phyloP scores from a whole-genome alignment of 768 basidiomycete species.

The Chiua virens region DNA sequence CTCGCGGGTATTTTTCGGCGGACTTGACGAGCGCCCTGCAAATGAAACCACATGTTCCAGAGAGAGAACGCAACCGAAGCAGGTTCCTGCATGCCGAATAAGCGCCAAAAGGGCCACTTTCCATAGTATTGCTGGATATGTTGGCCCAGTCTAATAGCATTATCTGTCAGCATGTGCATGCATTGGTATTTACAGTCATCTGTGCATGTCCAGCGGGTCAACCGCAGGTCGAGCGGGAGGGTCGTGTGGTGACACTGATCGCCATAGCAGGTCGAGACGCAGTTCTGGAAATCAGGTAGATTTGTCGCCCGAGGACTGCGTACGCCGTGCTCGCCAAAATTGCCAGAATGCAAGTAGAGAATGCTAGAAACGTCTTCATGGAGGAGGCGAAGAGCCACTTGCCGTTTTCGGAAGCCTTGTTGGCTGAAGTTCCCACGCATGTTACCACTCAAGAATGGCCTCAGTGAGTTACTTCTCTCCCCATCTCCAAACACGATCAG shows the following conservation, averaged over 20 bases:
- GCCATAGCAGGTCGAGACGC: slow-evolving; percentile 36
- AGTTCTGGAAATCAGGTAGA: slow-evolving; percentile 35
- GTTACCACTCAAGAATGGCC: no score
- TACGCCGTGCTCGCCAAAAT: slow-evolving; percentile 5
- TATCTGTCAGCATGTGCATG: slow-evolving; percentile 75
- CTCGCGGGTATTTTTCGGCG: slow-evolving; percentile 43
- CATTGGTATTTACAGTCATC: slow-evolving; percentile 91
- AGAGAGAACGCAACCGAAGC: slow-evolving; percentile 88
- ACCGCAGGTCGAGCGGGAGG: slow-evolving; percentile 54
- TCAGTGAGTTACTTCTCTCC: no score
- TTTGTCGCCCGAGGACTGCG: slow-evolving; percentile 36
- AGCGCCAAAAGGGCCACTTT: slow-evolving; percentile 95
- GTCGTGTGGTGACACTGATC: slow-evolving; percentile 33
- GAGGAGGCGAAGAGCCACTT: neutral
- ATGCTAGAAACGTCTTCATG: slow-evolving; percentile 15
- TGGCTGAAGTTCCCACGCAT: no score
- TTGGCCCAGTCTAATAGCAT: slow-evolving; percentile 42
- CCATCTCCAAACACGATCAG: no score
- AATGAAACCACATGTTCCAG: slow-evolving; percentile 79
- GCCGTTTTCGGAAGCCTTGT: no score
- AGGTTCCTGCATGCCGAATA: slow-evolving; percentile 91
- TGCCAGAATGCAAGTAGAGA: slow-evolving; percentile 12
- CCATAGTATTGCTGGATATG: slow-evolving; percentile 81
- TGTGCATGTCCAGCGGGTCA: slow-evolving; percentile 83
- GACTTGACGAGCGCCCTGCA: slow-evolving; percentile 54